Base-by-base conservation (phyloP, 1,284 basidiomycete species). In the Trichosporon inkin region DNA sequence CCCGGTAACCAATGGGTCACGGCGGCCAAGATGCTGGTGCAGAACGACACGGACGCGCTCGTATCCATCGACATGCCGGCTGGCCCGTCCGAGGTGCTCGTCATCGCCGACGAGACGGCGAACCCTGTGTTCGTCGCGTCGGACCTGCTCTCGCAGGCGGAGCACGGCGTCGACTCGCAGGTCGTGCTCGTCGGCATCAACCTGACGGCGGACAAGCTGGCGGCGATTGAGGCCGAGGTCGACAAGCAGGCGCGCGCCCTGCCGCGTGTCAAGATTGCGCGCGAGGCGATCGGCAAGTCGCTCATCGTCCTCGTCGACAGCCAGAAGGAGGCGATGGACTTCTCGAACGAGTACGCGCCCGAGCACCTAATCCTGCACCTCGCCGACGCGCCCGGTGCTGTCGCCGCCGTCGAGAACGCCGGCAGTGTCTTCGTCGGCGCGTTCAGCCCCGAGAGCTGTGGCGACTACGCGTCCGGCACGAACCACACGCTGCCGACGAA, bases 1-100 rank as follows among this genome's bases (percentile, higher is more conserved):
- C 96, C 96, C 3, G 96, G 96, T 22, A 99, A 99, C 76, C 96
- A 99, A 77, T 99, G 95, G 89, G 96, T 99, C 24, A 99, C 95
- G 0, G 96, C 96, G 1, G 95, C 95, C 60, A 99, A 99, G 82
- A 97, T 99, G 96, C 80, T 97, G 63, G 93, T 98, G 19, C 94
- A 97, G 78, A 97, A 97, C 77, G 96, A 99, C 76, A 93, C 93
- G n/a, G 90, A 94, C 72, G 95, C 96, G 6, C 80, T 94, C 62
- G 92, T 98, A 10, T 89, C 90, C 19, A 99, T 99, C 72, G 96
- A 99, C 78, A 99, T 99, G 92, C 96, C 96, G 38, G 96, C 96
- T 20, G 96, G 96, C 7, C 96, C 96, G 13, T 94, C 91, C 8
- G 94, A 98, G 78, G 94, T 98, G 32, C 81, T 97, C 68, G 93